Evolutionary conservation across 148 eudicot genomes (phyloP).

Genomic region (Arbutus unedo): DNA sequence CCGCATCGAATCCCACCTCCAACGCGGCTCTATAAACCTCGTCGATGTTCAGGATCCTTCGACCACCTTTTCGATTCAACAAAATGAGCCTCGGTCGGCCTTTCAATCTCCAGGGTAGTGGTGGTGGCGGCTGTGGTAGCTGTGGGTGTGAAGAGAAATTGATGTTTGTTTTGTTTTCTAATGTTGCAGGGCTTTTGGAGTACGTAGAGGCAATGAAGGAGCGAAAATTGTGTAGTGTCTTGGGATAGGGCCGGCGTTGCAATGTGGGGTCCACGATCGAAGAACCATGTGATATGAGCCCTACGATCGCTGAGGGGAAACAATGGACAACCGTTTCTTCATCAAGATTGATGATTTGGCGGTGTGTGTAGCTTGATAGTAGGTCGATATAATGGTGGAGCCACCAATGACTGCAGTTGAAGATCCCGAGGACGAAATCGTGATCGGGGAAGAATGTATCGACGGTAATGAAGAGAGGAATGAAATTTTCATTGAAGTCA

Average conservation of each 20-base stretch:
- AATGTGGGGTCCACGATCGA: slow-evolving; percentile 29
- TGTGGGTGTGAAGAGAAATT: background rate
- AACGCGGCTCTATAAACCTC: slow-evolving; percentile 19
- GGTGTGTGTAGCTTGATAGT: slow-evolving; percentile 23
- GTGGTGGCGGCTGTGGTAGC: background rate
- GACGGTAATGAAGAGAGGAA: slow-evolving; percentile 44
- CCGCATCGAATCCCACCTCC: slow-evolving; percentile 33
- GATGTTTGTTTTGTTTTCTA: background rate
- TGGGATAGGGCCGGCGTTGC: slow-evolving; percentile 15
- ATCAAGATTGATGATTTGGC: slow-evolving; percentile 31
- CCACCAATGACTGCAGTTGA: slow-evolving; percentile 32
- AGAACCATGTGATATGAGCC: slow-evolving; percentile 42
- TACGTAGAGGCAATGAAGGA: slow-evolving; percentile 25
- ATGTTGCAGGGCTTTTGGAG: slow-evolving; percentile 3
- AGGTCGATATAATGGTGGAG: slow-evolving; percentile 33
- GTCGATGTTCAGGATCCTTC: slow-evolving; percentile 28
- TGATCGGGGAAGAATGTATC: slow-evolving; percentile 23
- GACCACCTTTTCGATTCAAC: slow-evolving; percentile 19
- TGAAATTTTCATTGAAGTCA: slow-evolving; percentile 42
- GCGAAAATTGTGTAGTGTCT: slow-evolving; percentile 28
- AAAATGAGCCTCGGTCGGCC: slow-evolving; percentile 31
- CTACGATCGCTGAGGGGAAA: slow-evolving; percentile 33
- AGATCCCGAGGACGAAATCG: slow-evolving; percentile 32
- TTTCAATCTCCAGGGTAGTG: background rate
- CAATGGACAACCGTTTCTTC: slow-evolving; percentile 28